Base-by-base conservation (phyloP, 805 yeast species). In the Pachysolen tannophilus region DNA sequence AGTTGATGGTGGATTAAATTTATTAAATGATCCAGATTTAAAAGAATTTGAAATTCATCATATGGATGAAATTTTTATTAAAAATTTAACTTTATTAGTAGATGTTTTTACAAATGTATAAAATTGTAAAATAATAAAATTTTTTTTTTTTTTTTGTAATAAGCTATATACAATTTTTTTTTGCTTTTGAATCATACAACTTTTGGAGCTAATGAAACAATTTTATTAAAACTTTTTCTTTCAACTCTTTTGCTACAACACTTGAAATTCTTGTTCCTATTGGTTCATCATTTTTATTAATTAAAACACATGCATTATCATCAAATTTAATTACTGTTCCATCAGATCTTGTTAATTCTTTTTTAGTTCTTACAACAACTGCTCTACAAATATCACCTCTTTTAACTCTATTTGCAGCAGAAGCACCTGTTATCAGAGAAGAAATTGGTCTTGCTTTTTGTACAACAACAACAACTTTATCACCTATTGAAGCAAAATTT, bases 361-460 rank as follows among this genome's bases (percentile, higher is more conserved):
- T 58, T 61, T 80, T 87, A 1, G 97, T 86, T 59, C 98, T 79
- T 14, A 88, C 97, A 28, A 92, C 82, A 20, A 92, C 90, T 4
- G 97, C 98, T 52, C 94, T 90, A 40, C 92, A 82, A 35, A 92
- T 85, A 54, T 92, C 98, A 48, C 97, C 95, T 62, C 92, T 81
- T 58, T 88, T 85, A 28, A 90, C 95, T 57, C 90, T 66, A 57
- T 82, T 83, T 26, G 78, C 69, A 23, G 81, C 79, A 2, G 80
- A 63, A 29, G 82, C 78, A 45, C 92, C 94, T 1, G 86, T 72
- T 40, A 81, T 70, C 42, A 74, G 79, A 29, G 78, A 71, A 32
- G 78, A 70, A 42, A 82, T 58, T 10, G 95, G 90, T 52, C 75
- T 76, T 29, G 97, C 94, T 58, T 85, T 82, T 58, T 88, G 88